Evolutionary conservation across 2,329 filamentous ascomycete genomes (phyloP), one percentile per base, ranked within the genome.

Genomic region (Byssochlamys sp.): DNA sequence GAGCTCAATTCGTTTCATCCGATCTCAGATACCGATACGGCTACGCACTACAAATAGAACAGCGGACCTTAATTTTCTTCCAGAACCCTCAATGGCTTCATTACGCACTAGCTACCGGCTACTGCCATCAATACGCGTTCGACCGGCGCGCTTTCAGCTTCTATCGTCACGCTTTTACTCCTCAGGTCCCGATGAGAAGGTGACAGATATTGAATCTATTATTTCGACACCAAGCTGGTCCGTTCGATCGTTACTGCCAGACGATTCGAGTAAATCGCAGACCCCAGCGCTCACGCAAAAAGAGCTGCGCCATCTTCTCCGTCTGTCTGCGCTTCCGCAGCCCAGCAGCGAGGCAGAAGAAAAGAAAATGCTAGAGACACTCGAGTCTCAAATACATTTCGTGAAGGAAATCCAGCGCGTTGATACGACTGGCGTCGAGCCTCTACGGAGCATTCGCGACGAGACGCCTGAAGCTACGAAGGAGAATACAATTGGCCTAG

Each of bases 341-440:
- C 91, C 92, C 0, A 74, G 79, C 19, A 79, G 79, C 1, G 62
- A 76, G 1, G 78, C 78, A 55, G 86, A 91, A 65, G 87, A 95
- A 70, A 66, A 77, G 0, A 74, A 79, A 27, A 90, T 96, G 83
- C 80, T 95, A 2, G 69, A 81, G 25, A 91, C 87, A 1, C 80
- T 99, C 1, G 81, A 86, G 55, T 84, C 88, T 31, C 94, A 99
- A 69, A 82, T 99, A 0, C 87, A 88, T 67, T 99, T 99, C 68
- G 91, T 97, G n/a, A 85, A 84, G 60, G 84, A 90, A 61, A 85
- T 97, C 24, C 91, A 95, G 68, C 77, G 80, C 51, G 86, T 96
- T 53, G 82, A 95, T 70, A 91, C 90, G 0, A 74, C 79, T 0
- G 84, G 81, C 2, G 78, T 96, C 0, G 80, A 84, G 57, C 91